These are phyloP conservation scores for Pholiota conissans DNA, from an alignment of 768 basidiomycete genomes.

Conservation along the genomic window DNA sequence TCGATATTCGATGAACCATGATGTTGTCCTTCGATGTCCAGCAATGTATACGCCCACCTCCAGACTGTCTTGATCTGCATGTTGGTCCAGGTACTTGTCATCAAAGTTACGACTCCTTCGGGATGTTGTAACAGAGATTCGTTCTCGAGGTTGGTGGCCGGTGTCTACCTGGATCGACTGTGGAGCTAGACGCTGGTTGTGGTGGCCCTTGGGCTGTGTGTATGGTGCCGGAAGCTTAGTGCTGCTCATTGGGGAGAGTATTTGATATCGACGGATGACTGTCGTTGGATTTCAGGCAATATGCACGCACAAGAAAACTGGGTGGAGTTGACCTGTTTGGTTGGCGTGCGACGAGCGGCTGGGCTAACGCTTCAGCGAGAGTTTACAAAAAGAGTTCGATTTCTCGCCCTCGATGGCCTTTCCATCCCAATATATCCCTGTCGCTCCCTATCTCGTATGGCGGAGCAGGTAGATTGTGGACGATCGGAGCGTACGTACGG, in stretches of 20 bases:
- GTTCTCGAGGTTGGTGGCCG: constrained; percentile 47
- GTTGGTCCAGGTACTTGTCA: constrained; percentile 23
- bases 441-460: background rate
- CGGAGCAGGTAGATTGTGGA: constrained; percentile 19
- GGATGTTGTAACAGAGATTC: constrained; percentile 55
- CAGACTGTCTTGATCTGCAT: constrained; percentile 11
- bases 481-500: constrained; percentile 11
- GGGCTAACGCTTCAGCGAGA: constrained; percentile 21
- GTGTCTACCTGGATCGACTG: constrained; percentile 17
- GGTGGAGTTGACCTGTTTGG: constrained; percentile 14
- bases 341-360: constrained; percentile 32
- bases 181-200: background rate
- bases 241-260: constrained; percentile 21
- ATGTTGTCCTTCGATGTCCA: background rate
- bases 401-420: constrained; percentile 8
- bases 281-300: constrained; percentile 24
- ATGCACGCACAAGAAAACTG: constrained; percentile 34
- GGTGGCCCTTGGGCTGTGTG: background rate
- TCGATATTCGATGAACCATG: constrained; percentile 14
- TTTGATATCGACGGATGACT: constrained; percentile 16
- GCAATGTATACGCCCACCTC: background rate
- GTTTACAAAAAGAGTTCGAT: background rate
- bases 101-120: constrained; percentile 42
- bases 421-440: constrained; percentile 8
- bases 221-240: constrained; percentile 4